Conservation (phyloP, 176 grass and related monocot species). For the Triticum dicoccoides region DNA sequence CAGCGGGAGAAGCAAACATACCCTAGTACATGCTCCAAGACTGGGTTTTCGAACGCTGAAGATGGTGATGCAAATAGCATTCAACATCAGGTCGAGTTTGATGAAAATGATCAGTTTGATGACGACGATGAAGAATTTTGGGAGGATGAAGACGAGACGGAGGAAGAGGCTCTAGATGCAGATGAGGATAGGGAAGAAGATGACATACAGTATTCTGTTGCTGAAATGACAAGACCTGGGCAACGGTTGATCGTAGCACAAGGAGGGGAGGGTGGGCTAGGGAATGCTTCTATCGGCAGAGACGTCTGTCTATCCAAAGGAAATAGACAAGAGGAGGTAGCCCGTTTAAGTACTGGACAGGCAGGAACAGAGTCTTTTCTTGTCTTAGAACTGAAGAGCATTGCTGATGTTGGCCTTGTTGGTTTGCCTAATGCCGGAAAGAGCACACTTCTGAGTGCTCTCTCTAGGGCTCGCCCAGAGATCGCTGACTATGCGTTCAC, state of each 20-base stretch:
- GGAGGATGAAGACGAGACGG: slow-evolving; percentile 17
- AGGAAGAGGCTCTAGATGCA: not conserved
- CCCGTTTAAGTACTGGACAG: slow-evolving; percentile 35
- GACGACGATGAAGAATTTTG: slow-evolving; percentile 33
- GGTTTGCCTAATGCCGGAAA: slow-evolving; percentile 87
- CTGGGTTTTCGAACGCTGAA: not conserved
- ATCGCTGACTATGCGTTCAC: slow-evolving; percentile 84
- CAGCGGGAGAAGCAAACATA: not conserved
- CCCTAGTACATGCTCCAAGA: not conserved
- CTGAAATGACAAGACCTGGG: slow-evolving; percentile 78
- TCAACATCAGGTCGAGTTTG: slow-evolving; percentile 6
- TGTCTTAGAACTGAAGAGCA: slow-evolving; percentile 86
- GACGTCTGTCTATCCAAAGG: slow-evolving; percentile 33
- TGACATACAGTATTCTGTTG: slow-evolving; percentile 56
- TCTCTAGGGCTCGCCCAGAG: slow-evolving; percentile 71
- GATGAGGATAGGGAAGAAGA: slow-evolving; percentile 22
- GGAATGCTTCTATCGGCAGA: slow-evolving; percentile 54
- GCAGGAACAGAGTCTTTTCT: slow-evolving; percentile 66
- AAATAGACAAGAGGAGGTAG: slow-evolving; percentile 32
- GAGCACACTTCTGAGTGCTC: slow-evolving; percentile 73
- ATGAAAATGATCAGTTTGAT: slow-evolving; percentile 33
- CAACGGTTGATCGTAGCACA: slow-evolving; percentile 61
- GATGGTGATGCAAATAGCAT: not conserved
- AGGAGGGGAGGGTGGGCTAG: slow-evolving; percentile 27
- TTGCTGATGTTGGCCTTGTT: slow-evolving; percentile 85